Conservation (phyloP, 805 yeast genomes). For the Allodekkera sacchari region DNA sequence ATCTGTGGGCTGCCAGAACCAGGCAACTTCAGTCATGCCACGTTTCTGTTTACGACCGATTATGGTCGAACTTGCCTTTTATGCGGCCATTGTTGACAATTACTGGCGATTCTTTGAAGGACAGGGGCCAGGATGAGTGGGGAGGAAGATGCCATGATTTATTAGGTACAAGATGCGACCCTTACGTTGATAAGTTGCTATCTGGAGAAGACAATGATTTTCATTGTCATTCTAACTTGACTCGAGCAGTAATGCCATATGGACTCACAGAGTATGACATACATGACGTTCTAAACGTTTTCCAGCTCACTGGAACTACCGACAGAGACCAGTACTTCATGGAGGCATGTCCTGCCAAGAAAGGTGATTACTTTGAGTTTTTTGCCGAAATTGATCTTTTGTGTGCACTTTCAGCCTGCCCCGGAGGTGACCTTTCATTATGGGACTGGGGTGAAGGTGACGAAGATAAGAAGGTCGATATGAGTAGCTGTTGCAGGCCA, state of each 20-base stretch:
- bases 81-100: constrained; percentile 57
- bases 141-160: constrained; percentile 61
- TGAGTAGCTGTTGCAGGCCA: constrained; percentile 57
- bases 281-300: constrained; percentile 62
- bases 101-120: constrained; percentile 48
- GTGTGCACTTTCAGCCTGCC: constrained; percentile 60
- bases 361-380: constrained; percentile 54
- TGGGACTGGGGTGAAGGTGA: constrained; percentile 69
- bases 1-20: constrained; percentile 64
- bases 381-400: constrained; percentile 60
- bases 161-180: constrained; percentile 63
- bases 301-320: constrained; percentile 61
- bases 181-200: constrained; percentile 54
- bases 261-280: constrained; percentile 61
- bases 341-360: constrained; percentile 60
- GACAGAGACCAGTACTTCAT: constrained; percentile 60
- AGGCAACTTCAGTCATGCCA: constrained; percentile 59
- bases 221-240: constrained; percentile 61
- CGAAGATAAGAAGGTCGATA: constrained; percentile 36
- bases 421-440: constrained; percentile 59
- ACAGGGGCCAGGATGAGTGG: constrained; percentile 53
- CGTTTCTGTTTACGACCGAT: constrained; percentile 50
- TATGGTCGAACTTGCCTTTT: constrained; percentile 62
- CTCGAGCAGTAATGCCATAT: constrained; percentile 48
- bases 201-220: constrained; percentile 59